Evolutionary conservation across 1,139 yeast genomes (phyloP), one percentile per base, ranked within the genome.

Genomic region (Candida tropicalis): DNA sequence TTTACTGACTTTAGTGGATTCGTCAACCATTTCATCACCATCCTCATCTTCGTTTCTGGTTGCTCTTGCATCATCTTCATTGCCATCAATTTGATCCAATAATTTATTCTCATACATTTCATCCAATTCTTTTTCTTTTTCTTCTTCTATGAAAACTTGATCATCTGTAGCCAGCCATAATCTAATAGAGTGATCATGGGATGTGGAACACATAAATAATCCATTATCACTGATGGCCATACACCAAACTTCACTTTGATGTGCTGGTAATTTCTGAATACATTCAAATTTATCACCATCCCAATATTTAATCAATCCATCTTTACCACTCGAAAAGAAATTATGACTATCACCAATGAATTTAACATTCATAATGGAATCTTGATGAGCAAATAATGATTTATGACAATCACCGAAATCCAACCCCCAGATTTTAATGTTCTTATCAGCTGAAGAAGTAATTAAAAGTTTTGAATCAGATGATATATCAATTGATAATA

Each of bases 341-440:
- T 91, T 82, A 62, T 91, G 97, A 10, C 87, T 76, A 13, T 82
- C 84, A 1, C 96, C 95, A 48, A 90, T 78, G 58, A 93, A 93
- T 48, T 71, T 79, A 27, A 91, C 97, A 53, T 79, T 77, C 96
- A 93, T 88, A 47, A 93, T 87, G 4, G 96, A 84, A 62, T 93
- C 99, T 59, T 90, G 96, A 60, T 93, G 99, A 1, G 96, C 99
- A 63, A 95, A 93, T 26, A 93, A 81, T 3, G 98, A 91, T 62
- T 85, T 86, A 65, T 93, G 99, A 71, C 99, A 93, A 65, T 93
- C 99, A 65, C 99, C 99, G 63, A 93, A 93, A 63, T 93, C 99
- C 48, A 95, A 71, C 39, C 99, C 99, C 99, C 99, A 93, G 46
- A 93, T 86, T 64, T 95, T 90, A 59, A 93, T 88, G 65, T 93